A percentile compares a stretch with the other conserved stretches of the same genome.
phyloP scores from a whole-genome alignment of 1,284 basidiomycete genomes.

The Ceratobasidium sp. region DNA sequence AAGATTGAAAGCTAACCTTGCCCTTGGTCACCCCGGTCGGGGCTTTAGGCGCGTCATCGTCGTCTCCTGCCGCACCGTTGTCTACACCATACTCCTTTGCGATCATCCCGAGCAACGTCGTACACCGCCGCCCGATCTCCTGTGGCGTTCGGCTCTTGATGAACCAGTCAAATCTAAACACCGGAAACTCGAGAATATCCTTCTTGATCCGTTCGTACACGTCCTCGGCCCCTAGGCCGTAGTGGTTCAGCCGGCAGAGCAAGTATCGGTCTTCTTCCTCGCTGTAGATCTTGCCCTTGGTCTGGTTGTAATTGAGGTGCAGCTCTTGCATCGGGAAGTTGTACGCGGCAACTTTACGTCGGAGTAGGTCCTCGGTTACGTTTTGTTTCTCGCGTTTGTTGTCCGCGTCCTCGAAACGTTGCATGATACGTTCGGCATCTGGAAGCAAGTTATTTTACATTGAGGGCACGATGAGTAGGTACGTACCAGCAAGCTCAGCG shows the following conservation, averaged over 20 bases:
- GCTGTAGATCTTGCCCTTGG: conserved; percentile 93
- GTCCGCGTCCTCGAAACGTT: conserved; percentile 82
- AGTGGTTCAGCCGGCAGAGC: conserved; percentile 87
- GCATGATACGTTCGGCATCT: conserved; percentile 83
- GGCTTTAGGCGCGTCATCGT: conserved; percentile 54
- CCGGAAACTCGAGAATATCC: conserved; percentile 93
- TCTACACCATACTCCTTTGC: conserved; percentile 83
- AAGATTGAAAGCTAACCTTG: conserved; percentile 48
- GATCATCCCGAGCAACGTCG: conserved; percentile 88
- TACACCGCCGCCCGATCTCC: conserved; percentile 89
- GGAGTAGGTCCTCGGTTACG: conserved; percentile 77
- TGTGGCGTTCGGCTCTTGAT: conserved; percentile 93
- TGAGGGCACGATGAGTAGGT: neutral
- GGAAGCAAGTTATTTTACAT: conserved; percentile 5
- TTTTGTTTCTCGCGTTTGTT: conserved; percentile 86
- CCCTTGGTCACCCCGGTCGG: conserved; percentile 48
- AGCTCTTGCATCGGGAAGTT: conserved; percentile 93
- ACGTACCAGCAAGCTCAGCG: conserved; percentile 78
- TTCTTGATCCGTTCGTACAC: conserved; percentile 96
- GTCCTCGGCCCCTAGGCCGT: conserved; percentile 90
- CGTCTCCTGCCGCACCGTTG: conserved; percentile 60
- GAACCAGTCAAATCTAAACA: conserved; percentile 99
- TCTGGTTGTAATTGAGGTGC: conserved; percentile 91
- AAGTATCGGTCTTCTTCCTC: conserved; percentile 98
- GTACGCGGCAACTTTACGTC: conserved; percentile 81